Base-by-base conservation (phyloP, 164 flowering plant species). In the Piper betle region DNA sequence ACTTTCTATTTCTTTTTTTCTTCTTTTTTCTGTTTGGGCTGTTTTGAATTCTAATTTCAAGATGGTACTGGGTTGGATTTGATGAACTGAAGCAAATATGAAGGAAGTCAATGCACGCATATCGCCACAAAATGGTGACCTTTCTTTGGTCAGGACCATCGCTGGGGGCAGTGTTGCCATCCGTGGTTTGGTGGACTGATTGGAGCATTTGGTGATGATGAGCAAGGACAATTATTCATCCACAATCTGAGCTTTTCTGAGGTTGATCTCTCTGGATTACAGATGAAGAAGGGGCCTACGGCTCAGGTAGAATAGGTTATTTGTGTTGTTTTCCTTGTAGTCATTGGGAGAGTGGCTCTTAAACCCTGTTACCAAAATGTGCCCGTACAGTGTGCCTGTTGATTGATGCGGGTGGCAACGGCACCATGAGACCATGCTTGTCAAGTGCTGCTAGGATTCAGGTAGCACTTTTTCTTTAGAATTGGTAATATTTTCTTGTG, bases 141-240 rank as follows among this genome's bases (percentile, higher is more conserved):
- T 75, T 5, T 75, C 81, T 71, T 72, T 81, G 3, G 16, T 82
- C 41, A 87, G 71, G 70, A 82, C 95, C 19, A 78, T 88, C 25
- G 96, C 96, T 37, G 98, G 98, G 16, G 98, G 98, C 15, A 92
- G 98, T 70, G 91, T 92, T 40, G 87, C 98, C 0, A 69, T 93
- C 67, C 77, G 98, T 71, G 98, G 98, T 63, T 79, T 93, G 40
- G 63, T 72, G 98, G 97, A 50, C 77, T 93, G 41, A 78, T 93
- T 62, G 98, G 96, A 62, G 98, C 96, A 4, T 86, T 75, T 71
- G 98, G 94, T 38, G 86, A 89, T 65, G 91, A 93, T 79, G 90
- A 84, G 63, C 87, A 89, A 68, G 98, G 98, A 3, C 66, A 48
- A 20, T 62, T 80, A 61, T 93, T 93, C 73, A 74, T 82, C 4